Percentiles rank a stretch among this genome's conserved stretches.
phyloP scores from a whole-genome alignment of 2,329 filamentous ascomycete species.

The Colletotrichum orchidophilum region DNA sequence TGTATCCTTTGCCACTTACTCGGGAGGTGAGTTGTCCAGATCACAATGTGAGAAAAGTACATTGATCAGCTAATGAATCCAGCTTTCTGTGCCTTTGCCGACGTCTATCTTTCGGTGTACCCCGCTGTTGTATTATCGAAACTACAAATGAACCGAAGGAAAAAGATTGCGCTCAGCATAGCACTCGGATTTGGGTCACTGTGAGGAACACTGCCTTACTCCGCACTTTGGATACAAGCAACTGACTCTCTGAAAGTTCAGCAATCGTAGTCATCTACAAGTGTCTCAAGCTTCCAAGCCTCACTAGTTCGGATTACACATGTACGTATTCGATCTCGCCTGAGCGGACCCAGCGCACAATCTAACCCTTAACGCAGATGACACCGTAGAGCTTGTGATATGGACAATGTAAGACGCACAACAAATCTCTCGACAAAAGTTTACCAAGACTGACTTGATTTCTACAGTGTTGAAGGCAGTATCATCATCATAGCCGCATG shows the following conservation, averaged over 20 bases:
- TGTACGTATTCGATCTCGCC: neutral
- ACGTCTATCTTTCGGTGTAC: neutral
- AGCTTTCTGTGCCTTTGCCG: neutral
- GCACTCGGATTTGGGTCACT: neutral
- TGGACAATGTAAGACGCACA: neutral
- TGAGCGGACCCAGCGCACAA: neutral
- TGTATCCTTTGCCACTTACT: neutral
- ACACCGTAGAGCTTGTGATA: neutral
- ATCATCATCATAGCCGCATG: conserved; percentile 47
- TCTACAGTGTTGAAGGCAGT: conserved; percentile 39
- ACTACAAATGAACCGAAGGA: neutral
- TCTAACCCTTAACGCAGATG: neutral
- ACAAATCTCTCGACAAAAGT: neutral
- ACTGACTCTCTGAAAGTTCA: neutral
- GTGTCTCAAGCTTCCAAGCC: neutral
- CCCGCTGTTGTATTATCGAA: neutral
- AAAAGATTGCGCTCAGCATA: neutral
- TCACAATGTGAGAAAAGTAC: too few species aligned
- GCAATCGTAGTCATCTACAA: neutral
- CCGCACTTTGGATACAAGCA: neutral
- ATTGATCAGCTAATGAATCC: neutral
- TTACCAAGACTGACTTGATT: neutral
- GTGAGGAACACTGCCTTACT: neutral
- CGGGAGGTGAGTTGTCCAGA: neutral
- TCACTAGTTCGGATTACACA: neutral